Percentiles rank a stretch among this genome's conserved stretches.
These are phyloP conservation scores for Przewalskia tangutica DNA, from an alignment of 257 asterid species.

Conservation along the genomic window DNA sequence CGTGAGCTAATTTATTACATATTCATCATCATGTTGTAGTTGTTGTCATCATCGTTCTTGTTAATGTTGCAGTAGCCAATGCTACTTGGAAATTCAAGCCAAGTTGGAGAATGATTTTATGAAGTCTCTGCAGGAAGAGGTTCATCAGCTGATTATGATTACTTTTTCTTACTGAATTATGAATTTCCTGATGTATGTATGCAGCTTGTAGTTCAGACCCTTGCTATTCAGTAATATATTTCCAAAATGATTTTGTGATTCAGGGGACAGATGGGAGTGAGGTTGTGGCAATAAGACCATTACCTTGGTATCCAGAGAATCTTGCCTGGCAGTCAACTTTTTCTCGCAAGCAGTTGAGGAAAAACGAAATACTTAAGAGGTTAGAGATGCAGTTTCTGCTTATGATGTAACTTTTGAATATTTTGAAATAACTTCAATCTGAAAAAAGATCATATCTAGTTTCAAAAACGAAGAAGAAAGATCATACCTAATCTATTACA, in stretches of 20 bases:
- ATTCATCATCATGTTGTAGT: neutral
- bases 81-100: constrained; percentile 53
- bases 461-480: neutral
- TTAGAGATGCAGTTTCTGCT: constrained; percentile 17
- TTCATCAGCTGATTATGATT: constrained; percentile 15
- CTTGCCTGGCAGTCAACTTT: constrained; percentile 97
- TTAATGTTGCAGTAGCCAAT: constrained; percentile 66
- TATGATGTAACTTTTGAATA: neutral
- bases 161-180: neutral
- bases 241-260: constrained; percentile 8
- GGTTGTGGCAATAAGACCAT: constrained; percentile 64
- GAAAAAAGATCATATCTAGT: neutral
- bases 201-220: neutral
- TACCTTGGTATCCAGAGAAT: constrained; percentile 94
- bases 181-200: neutral
- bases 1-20: neutral
- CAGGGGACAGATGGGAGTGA: constrained; percentile 67
- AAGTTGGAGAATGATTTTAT: constrained; percentile 80
- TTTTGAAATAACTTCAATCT: neutral
- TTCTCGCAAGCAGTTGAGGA: constrained; percentile 85
- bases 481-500: neutral
- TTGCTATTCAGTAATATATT: neutral
- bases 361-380: constrained; percentile 80
- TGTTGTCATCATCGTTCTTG: no score
- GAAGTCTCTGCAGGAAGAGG: constrained; percentile 86